phyloP scores from a whole-genome alignment of 1,284 basidiomycete genomes.

The Bjerkandera adusta region DNA sequence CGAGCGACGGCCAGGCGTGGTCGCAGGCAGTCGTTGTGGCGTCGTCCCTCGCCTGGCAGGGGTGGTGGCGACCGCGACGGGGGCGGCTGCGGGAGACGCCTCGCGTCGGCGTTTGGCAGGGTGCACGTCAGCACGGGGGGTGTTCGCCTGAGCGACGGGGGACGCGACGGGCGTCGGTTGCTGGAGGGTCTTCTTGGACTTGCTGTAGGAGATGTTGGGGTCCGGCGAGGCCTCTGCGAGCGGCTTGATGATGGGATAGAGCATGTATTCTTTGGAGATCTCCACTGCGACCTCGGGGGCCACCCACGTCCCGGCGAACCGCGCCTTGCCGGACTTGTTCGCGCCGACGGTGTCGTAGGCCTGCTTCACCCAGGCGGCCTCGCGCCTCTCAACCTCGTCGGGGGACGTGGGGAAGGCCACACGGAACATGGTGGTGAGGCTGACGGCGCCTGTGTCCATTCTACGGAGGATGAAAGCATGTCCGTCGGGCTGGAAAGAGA shows the following conservation, averaged over 20 bases:
- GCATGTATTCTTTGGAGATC: conserved; percentile 62
- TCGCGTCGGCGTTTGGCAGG: conserved; percentile 68
- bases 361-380: conserved; percentile 85
- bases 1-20: conserved; percentile 42
- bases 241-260: conserved; percentile 58
- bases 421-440: conserved; percentile 96
- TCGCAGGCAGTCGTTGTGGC: conserved; percentile 25
- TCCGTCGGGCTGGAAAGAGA: conserved; percentile 49
- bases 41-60: conserved; percentile 16
- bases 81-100: conserved; percentile 42
- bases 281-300: conserved; percentile 65
- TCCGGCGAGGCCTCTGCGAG: conserved; percentile 80
- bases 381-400: conserved; percentile 78
- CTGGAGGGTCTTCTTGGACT: conserved; percentile 38
- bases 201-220: conserved; percentile 73
- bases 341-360: conserved; percentile 78
- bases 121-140: conserved; percentile 22
- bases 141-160: conserved; percentile 22
- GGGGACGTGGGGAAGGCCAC: conserved; percentile 89
- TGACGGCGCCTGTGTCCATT: conserved; percentile 95
- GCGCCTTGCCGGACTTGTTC: conserved; percentile 77
- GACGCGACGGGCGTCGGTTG: conserved; percentile 31
- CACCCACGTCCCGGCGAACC: conserved; percentile 92
- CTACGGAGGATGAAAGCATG: conserved; percentile 96
- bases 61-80: conserved; percentile 15